phyloP scores from a whole-genome alignment of 1,139 yeast genomes.

The Waltiozyma sp. region DNA sequence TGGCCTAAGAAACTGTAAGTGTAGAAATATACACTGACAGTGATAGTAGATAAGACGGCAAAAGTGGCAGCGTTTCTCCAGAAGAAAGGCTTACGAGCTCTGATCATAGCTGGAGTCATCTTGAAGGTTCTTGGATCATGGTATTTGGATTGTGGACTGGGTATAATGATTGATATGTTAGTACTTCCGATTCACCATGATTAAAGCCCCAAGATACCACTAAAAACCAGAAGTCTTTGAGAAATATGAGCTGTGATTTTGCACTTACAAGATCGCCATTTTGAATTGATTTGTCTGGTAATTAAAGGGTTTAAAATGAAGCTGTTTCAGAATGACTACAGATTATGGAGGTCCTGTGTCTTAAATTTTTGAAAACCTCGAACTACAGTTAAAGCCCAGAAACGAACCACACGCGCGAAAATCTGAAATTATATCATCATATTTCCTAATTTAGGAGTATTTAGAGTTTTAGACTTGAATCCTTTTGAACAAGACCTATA shows the following conservation, averaged over 20 bases:
- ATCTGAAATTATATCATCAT: no score
- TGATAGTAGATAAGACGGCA: conserved; percentile 44
- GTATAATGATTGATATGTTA: neutral
- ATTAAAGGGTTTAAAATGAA: conserved; percentile 2
- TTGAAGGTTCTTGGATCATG: conserved; percentile 71
- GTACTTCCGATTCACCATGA: neutral
- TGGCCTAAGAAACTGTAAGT: conserved; percentile 62
- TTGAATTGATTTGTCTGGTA: neutral
- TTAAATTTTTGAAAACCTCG: no score
- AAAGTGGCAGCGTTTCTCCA: conserved; percentile 63
- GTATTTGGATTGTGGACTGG: conserved; percentile 31
- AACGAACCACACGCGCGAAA: no score
- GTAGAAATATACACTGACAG: conserved; percentile 61
- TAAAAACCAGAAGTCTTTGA: neutral
- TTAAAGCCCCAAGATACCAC: no score
- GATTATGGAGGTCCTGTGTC: no score
- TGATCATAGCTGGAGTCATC: conserved; percentile 87
- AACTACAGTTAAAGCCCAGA: no score
- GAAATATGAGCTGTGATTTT: neutral
- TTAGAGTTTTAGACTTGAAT: no score
- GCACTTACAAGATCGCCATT: neutral
- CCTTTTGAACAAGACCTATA: no score
- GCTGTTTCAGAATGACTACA: no score
- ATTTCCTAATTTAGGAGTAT: no score
- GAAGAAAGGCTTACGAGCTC: conserved; percentile 83